Conservation (phyloP, 148 eudicot genomes). For the Gaultheria prostrata region DNA sequence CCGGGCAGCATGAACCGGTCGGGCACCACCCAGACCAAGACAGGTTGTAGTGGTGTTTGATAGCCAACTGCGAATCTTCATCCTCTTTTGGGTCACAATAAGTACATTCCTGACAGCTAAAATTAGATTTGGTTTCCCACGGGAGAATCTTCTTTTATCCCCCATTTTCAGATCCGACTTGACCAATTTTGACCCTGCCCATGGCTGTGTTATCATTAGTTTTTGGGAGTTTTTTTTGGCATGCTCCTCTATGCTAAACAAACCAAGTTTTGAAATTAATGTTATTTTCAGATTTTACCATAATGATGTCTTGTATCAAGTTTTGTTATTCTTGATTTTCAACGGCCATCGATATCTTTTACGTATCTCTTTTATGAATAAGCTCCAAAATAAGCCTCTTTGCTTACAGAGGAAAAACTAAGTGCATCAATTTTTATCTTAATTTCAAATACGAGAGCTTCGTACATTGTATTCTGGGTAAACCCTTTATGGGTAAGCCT, state of each 20-base stretch:
- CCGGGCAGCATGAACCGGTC: constrained; percentile 61
- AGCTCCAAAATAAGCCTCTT: too few relatives aligned
- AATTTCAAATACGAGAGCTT: too few relatives aligned
- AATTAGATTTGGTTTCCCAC: constrained; percentile 27
- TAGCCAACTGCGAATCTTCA: constrained; percentile 31
- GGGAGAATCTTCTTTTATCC: constrained; percentile 21
- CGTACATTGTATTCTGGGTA: too few relatives aligned
- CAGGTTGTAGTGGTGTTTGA: constrained; percentile 34
- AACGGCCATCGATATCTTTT: background rate
- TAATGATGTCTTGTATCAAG: background rate
- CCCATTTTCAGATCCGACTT: background rate
- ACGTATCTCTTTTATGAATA: too few relatives aligned
- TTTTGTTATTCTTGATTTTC: background rate
- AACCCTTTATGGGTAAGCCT: too few relatives aligned
- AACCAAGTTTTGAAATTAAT: background rate
- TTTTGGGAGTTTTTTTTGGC: background rate
- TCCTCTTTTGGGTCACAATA: constrained; percentile 27
- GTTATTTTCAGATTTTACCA: background rate
- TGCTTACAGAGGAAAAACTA: too few relatives aligned
- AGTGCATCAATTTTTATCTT: too few relatives aligned
- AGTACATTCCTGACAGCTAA: constrained; percentile 37
- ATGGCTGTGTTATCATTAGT: background rate
- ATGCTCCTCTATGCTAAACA: background rate
- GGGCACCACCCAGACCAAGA: constrained; percentile 47
- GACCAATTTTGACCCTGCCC: background rate